Base-by-base conservation (phyloP, 495 filamentous ascomycete species). In the Aspergillus campestris region DNA sequence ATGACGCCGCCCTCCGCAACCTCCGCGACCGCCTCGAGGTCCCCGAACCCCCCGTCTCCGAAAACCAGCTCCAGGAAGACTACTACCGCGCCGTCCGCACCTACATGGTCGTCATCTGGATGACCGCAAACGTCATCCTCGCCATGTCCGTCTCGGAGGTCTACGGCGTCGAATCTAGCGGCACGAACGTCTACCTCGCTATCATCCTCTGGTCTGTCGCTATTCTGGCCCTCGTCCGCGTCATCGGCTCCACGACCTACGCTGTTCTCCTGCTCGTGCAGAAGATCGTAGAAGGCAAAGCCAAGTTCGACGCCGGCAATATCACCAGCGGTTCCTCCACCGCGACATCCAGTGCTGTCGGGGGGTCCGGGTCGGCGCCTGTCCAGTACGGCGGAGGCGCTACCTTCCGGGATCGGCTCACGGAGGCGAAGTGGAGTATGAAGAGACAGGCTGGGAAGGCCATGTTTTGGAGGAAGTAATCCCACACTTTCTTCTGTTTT, bases 91-190 rank as follows among this genome's bases (percentile, higher is more conserved):
- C 87, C 37, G 94, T 99, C 36, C 82, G 94, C 33, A 97, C 94
- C 9, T 99, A 99, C 78, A 94, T 99, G 80, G 94, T 99, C 0
- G 82, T 91, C n/a, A 74, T 80, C 30, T 99, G 94, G 94, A 87
- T 99, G 82, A 67, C 92, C 5, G 79, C 82, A 38, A 99, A 99
- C 60, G 85, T 87, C 9, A 76, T 95, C 49, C 77, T 99, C 8
- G 89, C 86, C 48, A 97, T 99, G 94, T 80, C 82, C 6, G 85
- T 97, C 0, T 83, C 77, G n/a, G 91, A 97, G 66, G 80, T 85
- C 10, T 97, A 96, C 63, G 77, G 75, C 12, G 62, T 73, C 33
- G 65, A 67, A 42, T 73, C 70, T 0, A 73, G 79, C 33, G 81
- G 95, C 42, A 81, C 77, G 1, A 99, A 99, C 63, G 82, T 87